Percentiles rank a stretch among this genome's conserved stretches.
Evolutionary conservation across 179 eudicot genomes (phyloP).

Genomic region (Beta macrorhiza): DNA sequence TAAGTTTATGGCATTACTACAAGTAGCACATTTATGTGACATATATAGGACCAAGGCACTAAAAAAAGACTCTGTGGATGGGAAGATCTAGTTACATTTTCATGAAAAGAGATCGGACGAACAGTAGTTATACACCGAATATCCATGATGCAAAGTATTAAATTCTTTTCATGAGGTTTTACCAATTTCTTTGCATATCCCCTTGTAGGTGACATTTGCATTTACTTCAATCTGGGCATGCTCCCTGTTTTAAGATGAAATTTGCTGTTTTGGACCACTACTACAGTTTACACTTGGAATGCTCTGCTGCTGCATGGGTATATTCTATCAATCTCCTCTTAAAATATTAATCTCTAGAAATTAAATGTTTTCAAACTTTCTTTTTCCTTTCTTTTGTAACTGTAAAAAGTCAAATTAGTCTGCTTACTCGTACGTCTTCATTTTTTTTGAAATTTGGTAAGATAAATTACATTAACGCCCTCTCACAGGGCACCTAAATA

Average conservation of each 20-base stretch:
- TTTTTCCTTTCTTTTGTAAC: no score
- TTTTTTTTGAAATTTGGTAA: no score
- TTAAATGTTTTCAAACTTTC: no score
- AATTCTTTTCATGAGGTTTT: conserved; percentile 14
- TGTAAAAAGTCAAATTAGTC: no score
- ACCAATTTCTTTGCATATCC: background rate
- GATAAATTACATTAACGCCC: no score
- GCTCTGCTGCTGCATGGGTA: no score
- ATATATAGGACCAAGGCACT: background rate
- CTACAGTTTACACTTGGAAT: no score
- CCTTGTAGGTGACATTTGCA: conserved; percentile 10
- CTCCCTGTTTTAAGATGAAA: no score
- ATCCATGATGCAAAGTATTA: background rate
- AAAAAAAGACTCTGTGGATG: background rate
- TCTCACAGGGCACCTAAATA: no score
- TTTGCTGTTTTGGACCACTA: background rate
- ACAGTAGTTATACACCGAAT: background rate
- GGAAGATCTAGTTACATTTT: background rate
- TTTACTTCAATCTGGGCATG: conserved; percentile 12
- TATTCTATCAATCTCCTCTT: no score
- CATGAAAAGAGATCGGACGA: background rate
- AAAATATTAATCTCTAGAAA: no score
- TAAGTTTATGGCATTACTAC: background rate
- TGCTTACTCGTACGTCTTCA: no score
- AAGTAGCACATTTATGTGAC: conserved; percentile 7